Evolutionary conservation across 306 rosid genomes (phyloP).

Genomic region (Fagus sylvatica): DNA sequence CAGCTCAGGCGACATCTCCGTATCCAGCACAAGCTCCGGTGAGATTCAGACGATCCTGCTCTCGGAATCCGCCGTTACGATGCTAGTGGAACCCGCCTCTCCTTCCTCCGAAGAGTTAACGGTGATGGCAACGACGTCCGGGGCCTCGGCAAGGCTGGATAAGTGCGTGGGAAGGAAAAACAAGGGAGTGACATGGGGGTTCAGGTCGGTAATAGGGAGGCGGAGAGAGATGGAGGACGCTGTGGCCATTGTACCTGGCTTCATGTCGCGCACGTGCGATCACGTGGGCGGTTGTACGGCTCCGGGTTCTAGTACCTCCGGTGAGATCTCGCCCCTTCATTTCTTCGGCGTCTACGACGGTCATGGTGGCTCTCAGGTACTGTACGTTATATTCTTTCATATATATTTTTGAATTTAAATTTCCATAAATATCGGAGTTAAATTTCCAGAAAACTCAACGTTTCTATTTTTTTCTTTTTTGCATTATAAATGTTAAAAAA

Average conservation of each 20-base stretch:
- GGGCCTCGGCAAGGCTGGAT: conserved; percentile 19
- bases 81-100: background rate
- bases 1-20: conserved; percentile 60
- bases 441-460: too few species aligned
- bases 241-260: conserved; percentile 60
- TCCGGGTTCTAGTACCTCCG: conserved; percentile 56
- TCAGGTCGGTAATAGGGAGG: conserved; percentile 67
- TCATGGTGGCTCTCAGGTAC: conserved; percentile 77
- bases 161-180: conserved; percentile 72
- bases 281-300: conserved; percentile 80
- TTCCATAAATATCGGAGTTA: background rate
- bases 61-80: conserved; percentile 7
- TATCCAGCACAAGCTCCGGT: conserved; percentile 54
- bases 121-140: background rate
- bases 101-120: background rate
- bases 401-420: background rate
- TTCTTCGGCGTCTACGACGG: conserved; percentile 88
- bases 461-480: too few species aligned
- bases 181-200: conserved; percentile 62
- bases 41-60: conserved; percentile 41
- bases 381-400: conserved; percentile 22
- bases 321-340: conserved; percentile 63
- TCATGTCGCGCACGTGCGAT: conserved; percentile 58
- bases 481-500: background rate
- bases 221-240: conserved; percentile 86